A percentile compares a stretch with the other conserved stretches of the same genome.
Conservation (phyloP, 805 yeast species). For the Suhomyces tanzawaensis region DNA sequence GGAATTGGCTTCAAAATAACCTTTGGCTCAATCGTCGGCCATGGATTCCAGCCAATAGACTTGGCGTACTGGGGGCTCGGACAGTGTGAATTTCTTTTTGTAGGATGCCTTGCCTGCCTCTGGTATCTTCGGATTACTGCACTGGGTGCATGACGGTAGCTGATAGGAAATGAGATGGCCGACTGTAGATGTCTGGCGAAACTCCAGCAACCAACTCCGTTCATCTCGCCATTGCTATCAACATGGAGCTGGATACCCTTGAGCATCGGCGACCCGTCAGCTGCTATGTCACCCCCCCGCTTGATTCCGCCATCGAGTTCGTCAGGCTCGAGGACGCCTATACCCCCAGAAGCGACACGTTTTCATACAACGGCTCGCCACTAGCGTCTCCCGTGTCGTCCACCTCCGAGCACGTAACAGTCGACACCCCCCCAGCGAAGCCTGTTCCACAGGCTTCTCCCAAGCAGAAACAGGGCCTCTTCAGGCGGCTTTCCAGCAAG, state of each 20-base stretch:
- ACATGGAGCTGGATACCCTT: neutral
- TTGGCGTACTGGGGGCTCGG: too few species aligned
- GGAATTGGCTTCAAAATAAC: too few species aligned
- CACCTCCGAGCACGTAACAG: neutral
- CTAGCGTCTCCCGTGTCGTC: constrained; percentile 7
- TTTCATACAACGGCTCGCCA: constrained; percentile 6
- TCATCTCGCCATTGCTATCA: neutral
- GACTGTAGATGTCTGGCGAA: too few species aligned
- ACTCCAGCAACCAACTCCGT: neutral
- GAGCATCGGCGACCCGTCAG: constrained; percentile 14
- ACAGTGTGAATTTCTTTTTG: too few species aligned
- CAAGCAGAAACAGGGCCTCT: neutral
- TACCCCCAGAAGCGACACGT: constrained; percentile 8
- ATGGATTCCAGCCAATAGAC: too few species aligned
- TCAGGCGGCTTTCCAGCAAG: constrained; percentile 1
- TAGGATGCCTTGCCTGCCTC: too few species aligned
- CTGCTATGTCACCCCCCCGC: constrained; percentile 18
- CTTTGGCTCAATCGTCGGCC: too few species aligned
- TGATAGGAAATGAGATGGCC: too few species aligned
- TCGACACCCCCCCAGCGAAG: neutral
- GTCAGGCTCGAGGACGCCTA: constrained; percentile 4
- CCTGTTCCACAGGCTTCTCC: neutral
- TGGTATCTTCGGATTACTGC: too few species aligned
- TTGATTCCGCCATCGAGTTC: constrained; percentile 5
- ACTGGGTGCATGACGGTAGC: too few species aligned